phyloP scores from a whole-genome alignment of 169 alveolate species.

The Plasmodium fragile region DNA sequence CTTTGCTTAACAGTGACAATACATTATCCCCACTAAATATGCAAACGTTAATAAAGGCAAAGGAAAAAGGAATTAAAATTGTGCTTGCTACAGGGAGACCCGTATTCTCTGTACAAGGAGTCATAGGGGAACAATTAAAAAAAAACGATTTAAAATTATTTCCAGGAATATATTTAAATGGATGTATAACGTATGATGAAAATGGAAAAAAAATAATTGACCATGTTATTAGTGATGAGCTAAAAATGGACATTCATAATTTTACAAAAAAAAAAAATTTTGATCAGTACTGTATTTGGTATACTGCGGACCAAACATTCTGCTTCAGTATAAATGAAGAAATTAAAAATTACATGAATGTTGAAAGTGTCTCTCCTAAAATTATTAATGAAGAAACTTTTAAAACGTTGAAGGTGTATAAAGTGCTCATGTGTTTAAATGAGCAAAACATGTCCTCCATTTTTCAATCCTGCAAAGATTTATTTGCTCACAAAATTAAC shows the following conservation, averaged over 20 bases:
- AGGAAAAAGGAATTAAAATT: conserved; percentile 43
- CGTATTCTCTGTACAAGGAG: conserved; percentile 23
- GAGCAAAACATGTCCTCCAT: conserved; percentile 72
- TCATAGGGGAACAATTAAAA: conserved; percentile 45
- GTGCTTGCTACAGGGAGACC: conserved; percentile 52
- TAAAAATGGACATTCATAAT: conserved; percentile 52
- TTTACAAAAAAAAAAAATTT: conserved; percentile 62
- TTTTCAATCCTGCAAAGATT: conserved; percentile 72
- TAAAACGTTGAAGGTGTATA: conserved; percentile 59
- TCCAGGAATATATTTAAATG: conserved; percentile 82
- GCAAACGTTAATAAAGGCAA: conserved; percentile 45
- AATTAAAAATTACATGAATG: not conserved
- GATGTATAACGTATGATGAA: conserved; percentile 76
- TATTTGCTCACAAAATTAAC: conserved; percentile 75
- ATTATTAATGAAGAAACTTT: conserved; percentile 25
- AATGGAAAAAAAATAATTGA: conserved; percentile 69
- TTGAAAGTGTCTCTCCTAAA: conserved; percentile 27
- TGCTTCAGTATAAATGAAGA: conserved; percentile 60
- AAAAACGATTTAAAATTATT: conserved; percentile 26
- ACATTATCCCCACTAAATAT: conserved; percentile 22
- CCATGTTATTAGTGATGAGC: conserved; percentile 25
- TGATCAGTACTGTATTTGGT: conserved; percentile 57
- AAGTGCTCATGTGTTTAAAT: conserved; percentile 70
- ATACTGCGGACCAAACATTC: conserved; percentile 45
- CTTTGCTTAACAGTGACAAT: conserved; percentile 25